Percentiles rank a stretch among this genome's conserved stretches.
Conservation (phyloP, 352 stramenopile genomes). For the Globisporangium spiculum region DNA sequence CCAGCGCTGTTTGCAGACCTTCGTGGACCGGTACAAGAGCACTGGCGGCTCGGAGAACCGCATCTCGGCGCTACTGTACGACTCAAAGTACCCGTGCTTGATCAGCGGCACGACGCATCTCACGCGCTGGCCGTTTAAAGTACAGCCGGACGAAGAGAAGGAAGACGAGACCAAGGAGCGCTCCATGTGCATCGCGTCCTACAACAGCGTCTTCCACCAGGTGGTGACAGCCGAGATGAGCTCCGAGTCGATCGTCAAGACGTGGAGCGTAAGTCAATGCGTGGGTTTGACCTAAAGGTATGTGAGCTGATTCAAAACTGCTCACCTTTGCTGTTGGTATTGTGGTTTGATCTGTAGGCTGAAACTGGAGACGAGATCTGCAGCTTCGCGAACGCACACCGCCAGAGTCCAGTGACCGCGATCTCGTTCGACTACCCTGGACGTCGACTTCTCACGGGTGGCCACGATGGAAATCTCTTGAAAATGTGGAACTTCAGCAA, state of each 20-base stretch:
- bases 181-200: slow-evolving; percentile 55
- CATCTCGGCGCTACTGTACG: slow-evolving; percentile 65
- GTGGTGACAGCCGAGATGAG: slow-evolving; percentile 79
- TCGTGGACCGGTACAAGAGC: slow-evolving; percentile 55
- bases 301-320: not conserved
- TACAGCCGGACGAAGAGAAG: slow-evolving; percentile 30
- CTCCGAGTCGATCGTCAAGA: slow-evolving; percentile 72
- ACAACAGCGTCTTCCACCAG: slow-evolving; percentile 84
- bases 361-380: slow-evolving; percentile 83
- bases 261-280: slow-evolving; percentile 45
- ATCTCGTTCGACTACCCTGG: slow-evolving; percentile 83
- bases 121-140: slow-evolving; percentile 66
- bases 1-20: slow-evolving; percentile 78
- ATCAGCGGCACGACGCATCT: slow-evolving; percentile 70
- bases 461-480: slow-evolving; percentile 69
- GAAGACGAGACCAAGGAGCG: slow-evolving; percentile 44
- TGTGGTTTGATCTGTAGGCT: slow-evolving; percentile 18
- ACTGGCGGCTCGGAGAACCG: slow-evolving; percentile 58
- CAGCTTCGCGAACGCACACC: slow-evolving; percentile 71
- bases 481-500: slow-evolving; percentile 93
- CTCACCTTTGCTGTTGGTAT: not conserved
- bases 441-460: slow-evolving; percentile 73
- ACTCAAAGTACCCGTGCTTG: slow-evolving; percentile 60
- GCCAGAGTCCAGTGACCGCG: slow-evolving; percentile 64
- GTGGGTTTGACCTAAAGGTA: not conserved